Evolutionary conservation across 2,329 filamentous ascomycete species (phyloP).

Genomic region (Zalaria obscura): DNA sequence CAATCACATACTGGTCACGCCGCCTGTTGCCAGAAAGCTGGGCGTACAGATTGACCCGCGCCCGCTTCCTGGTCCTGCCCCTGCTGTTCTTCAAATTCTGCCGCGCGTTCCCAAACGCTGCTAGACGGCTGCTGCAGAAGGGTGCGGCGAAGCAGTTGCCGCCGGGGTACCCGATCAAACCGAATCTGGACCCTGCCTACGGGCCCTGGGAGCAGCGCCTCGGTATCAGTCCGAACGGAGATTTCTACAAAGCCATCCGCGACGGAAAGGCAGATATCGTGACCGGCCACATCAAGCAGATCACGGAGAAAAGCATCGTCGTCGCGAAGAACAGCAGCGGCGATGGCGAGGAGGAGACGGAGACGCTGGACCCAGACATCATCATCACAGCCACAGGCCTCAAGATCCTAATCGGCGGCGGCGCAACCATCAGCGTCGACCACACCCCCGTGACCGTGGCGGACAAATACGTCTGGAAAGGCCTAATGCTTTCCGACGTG

Average conservation of each 20-base stretch:
- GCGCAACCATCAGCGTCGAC: slow-evolving; percentile 38
- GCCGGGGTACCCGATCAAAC: slow-evolving; percentile 26
- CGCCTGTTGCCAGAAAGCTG: slow-evolving; percentile 16
- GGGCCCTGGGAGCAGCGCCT: slow-evolving; percentile 56
- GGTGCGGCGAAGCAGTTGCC: slow-evolving; percentile 34
- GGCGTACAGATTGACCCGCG: slow-evolving; percentile 17
- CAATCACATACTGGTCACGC: slow-evolving; percentile 20
- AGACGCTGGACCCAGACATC: slow-evolving; percentile 40
- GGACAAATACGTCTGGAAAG: slow-evolving; percentile 45
- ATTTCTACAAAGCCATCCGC: slow-evolving; percentile 41
- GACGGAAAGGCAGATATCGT: slow-evolving; percentile 38
- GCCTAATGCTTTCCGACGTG: slow-evolving; percentile 46
- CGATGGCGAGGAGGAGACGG: slow-evolving; percentile 17
- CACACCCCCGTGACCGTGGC: slow-evolving; percentile 29
- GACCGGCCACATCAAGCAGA: slow-evolving; percentile 39
- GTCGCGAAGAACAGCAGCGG: slow-evolving; percentile 13
- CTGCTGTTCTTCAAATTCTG: slow-evolving; percentile 20
- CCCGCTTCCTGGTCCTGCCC: slow-evolving; percentile 20
- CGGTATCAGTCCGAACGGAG: slow-evolving; percentile 51
- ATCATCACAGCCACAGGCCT: slow-evolving; percentile 54
- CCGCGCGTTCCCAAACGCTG: slow-evolving; percentile 15
- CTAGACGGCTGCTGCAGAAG: slow-evolving; percentile 22
- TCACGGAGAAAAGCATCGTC: slow-evolving; percentile 34
- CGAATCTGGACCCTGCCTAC: slow-evolving; percentile 33
- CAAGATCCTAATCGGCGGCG: slow-evolving; percentile 40